A percentile compares a stretch with the other conserved stretches of the same genome.
phyloP scores from a whole-genome alignment of 306 rosid species.

The Abrus precatorius region DNA sequence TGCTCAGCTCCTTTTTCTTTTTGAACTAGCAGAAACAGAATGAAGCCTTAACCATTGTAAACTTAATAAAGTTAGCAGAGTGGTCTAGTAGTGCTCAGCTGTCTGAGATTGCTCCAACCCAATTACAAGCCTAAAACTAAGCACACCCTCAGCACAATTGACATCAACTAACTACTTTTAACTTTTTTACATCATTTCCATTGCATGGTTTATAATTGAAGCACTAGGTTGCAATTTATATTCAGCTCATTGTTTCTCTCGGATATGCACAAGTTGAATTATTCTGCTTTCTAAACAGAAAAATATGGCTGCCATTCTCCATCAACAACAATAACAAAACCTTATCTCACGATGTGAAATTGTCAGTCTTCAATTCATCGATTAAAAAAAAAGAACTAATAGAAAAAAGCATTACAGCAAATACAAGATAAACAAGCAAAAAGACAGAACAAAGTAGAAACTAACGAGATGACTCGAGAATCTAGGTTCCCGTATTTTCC shows the following conservation, averaged over 20 bases:
- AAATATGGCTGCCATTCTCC: constrained; percentile 25
- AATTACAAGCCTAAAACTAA: constrained; percentile 42
- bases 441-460: constrained; percentile 47
- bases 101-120: constrained; percentile 19
- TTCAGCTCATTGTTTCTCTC: constrained; percentile 7
- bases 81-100: constrained; percentile 33
- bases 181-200: not conserved
- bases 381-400: constrained; percentile 3
- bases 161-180: constrained; percentile 20
- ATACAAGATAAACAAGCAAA: constrained; percentile 34
- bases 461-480: constrained; percentile 93
- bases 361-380: too few relatives aligned
- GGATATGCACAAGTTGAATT: constrained; percentile 7
- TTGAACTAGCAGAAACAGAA: constrained; percentile 34
- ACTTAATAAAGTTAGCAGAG: constrained; percentile 25
- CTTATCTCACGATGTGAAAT: too few relatives aligned
- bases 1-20: not conserved
- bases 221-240: constrained; percentile 6
- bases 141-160: constrained; percentile 32
- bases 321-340: not conserved
- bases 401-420: constrained; percentile 13
- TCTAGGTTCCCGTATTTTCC: constrained; percentile 99
- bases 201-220: constrained; percentile 35
- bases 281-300: constrained; percentile 40
- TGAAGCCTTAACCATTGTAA: constrained; percentile 25